phyloP scores from a whole-genome alignment of 345 rosid genomes.

The Jatropha curcas region DNA sequence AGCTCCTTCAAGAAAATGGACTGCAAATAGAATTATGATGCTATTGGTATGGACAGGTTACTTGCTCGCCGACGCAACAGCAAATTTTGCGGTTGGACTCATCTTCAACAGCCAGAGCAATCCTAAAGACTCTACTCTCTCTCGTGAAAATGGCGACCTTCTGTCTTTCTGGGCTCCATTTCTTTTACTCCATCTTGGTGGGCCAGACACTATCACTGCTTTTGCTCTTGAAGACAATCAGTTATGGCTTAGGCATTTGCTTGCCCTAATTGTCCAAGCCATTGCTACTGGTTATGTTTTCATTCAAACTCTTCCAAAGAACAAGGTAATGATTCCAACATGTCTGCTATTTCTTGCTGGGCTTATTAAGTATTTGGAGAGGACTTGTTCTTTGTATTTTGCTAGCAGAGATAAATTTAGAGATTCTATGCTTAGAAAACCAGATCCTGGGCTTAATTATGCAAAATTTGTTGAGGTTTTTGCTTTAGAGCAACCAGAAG shows the following conservation, averaged over 20 bases:
- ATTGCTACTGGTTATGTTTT: slow-evolving; percentile 47
- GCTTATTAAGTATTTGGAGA: slow-evolving; percentile 52
- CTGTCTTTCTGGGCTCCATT: slow-evolving; percentile 73
- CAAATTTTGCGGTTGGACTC: slow-evolving; percentile 40
- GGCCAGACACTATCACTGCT: slow-evolving; percentile 70
- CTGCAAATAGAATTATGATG: too few species aligned
- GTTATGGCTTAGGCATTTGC: slow-evolving; percentile 60
- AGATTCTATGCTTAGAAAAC: slow-evolving; percentile 51
- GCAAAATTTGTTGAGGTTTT: slow-evolving; percentile 65
- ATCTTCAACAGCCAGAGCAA: slow-evolving; percentile 39
- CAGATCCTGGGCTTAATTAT: slow-evolving; percentile 66
- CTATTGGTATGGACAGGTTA: too few species aligned
- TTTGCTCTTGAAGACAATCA: slow-evolving; percentile 67
- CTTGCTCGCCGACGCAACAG: too few species aligned
- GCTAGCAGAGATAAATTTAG: slow-evolving; percentile 46
- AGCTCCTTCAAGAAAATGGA: too few species aligned
- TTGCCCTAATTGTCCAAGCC: slow-evolving; percentile 46
- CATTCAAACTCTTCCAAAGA: slow-evolving; percentile 28
- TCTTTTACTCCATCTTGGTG: slow-evolving; percentile 62
- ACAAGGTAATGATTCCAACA: slow-evolving; percentile 32
- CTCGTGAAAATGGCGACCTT: slow-evolving; percentile 26
- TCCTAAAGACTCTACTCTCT: background rate
- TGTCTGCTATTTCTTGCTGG: slow-evolving; percentile 48
- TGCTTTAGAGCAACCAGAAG: slow-evolving; percentile 44
- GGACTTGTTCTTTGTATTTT: slow-evolving; percentile 50